A percentile compares a stretch with the other conserved stretches of the same genome.
Evolutionary conservation across 2,329 filamentous ascomycete species (phyloP).

Genomic region (Akanthomyces muscarius): DNA sequence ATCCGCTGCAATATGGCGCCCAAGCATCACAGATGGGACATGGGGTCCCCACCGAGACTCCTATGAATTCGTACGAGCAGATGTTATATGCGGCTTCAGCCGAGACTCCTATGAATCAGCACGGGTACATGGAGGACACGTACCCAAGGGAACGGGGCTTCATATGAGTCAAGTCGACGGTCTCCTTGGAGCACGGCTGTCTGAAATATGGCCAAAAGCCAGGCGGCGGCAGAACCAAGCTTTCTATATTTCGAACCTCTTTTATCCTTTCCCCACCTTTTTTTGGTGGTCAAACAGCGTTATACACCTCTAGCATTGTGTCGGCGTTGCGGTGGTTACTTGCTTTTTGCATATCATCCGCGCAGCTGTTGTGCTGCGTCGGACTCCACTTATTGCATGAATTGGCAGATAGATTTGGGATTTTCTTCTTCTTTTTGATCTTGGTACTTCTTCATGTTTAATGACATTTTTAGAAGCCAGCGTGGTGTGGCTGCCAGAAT

Average conservation of each 20-base stretch:
- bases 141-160: not conserved
- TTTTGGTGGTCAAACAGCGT: not conserved
- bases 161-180: not conserved
- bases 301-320: not conserved
- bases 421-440: not conserved
- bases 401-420: not conserved
- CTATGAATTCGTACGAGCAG: no score
- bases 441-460: not conserved
- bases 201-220: not conserved
- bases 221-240: not conserved
- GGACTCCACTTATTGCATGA: not conserved
- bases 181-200: not conserved
- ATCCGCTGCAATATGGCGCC: not conserved
- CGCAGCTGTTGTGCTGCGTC: not conserved
- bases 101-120: not conserved
- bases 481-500: not conserved
- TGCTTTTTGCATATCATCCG: not conserved
- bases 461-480: slow-evolving; percentile 3
- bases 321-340: slow-evolving; percentile 3
- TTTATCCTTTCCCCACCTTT: not conserved
- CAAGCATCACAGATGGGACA: not conserved
- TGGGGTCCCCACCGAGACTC: not conserved
- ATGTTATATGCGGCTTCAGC: not conserved
- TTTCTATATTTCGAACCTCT: not conserved
- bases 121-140: not conserved